Evolutionary conservation across 2,329 filamentous ascomycete genomes (phyloP).

Genomic region (Westerdykella ornata): DNA sequence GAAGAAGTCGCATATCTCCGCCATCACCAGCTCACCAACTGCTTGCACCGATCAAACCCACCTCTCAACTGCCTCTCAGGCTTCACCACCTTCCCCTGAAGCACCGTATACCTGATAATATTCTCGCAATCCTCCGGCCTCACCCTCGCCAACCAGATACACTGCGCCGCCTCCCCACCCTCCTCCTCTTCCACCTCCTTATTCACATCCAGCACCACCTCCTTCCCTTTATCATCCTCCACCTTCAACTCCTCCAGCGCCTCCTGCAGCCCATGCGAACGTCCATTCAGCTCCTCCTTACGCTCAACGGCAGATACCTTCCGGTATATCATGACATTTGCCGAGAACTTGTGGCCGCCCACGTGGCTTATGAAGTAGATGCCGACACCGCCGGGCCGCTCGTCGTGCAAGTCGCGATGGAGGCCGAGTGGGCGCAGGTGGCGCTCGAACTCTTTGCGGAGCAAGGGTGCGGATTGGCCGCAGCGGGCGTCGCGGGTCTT

Average conservation of each 20-base stretch:
- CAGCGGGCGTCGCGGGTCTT: constrained; percentile 91
- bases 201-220: constrained; percentile 27
- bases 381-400: constrained; percentile 82
- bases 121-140: constrained; percentile 88
- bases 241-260: constrained; percentile 36
- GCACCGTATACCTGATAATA: constrained; percentile 76
- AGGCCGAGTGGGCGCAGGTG: constrained; percentile 79
- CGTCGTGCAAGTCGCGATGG: constrained; percentile 80
- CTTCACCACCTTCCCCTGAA: constrained; percentile 93
- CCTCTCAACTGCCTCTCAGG: constrained; percentile 77
- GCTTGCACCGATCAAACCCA: constrained; percentile 78
- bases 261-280: constrained; percentile 26
- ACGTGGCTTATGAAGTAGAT: constrained; percentile 97
- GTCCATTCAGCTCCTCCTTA: constrained; percentile 15
- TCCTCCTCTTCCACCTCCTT: constrained; percentile 35
- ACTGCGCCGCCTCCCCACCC: constrained; percentile 60
- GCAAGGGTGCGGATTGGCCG: constrained; percentile 83
- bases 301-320: constrained; percentile 35
- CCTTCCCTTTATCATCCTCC: constrained; percentile 33
- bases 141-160: constrained; percentile 86
- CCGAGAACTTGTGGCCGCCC: constrained; percentile 92
- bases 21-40: constrained; percentile 75
- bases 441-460: constrained; percentile 82
- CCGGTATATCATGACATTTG: constrained; percentile 90
- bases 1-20: not conserved